Conservation (phyloP, 805 yeast species). For the Yamadazyma paraphyllophila region DNA sequence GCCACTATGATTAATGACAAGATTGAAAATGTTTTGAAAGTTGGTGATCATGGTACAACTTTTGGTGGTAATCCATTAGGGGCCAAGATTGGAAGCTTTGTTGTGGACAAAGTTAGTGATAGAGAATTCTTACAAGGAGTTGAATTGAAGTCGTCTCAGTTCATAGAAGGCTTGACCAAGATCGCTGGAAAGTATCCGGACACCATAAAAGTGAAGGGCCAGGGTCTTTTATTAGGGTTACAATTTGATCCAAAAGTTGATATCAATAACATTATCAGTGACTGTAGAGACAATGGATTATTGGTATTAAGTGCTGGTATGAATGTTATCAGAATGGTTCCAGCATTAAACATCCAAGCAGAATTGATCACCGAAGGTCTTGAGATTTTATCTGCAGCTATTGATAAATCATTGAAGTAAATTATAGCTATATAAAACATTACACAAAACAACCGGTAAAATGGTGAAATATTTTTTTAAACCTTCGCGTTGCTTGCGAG, state of each 20-base stretch:
- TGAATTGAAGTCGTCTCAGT: slow-evolving; percentile 53
- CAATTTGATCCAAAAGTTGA: slow-evolving; percentile 58
- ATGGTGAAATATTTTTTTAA: not conserved
- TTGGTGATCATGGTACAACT: slow-evolving; percentile 98
- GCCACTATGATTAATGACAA: slow-evolving; percentile 85
- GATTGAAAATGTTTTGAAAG: slow-evolving; percentile 67
- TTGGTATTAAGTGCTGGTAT: slow-evolving; percentile 89
- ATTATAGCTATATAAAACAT: not conserved
- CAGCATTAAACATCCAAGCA: slow-evolving; percentile 81
- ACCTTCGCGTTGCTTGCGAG: slow-evolving; percentile 6
- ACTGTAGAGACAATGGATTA: slow-evolving; percentile 77
- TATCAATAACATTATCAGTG: slow-evolving; percentile 60
- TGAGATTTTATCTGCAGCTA: slow-evolving; percentile 58
- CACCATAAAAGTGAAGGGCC: slow-evolving; percentile 75
- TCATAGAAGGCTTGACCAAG: slow-evolving; percentile 48
- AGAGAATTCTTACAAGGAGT: slow-evolving; percentile 61
- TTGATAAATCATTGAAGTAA: slow-evolving; percentile 21
- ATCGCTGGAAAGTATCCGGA: slow-evolving; percentile 58
- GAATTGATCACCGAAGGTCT: slow-evolving; percentile 71
- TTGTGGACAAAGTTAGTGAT: slow-evolving; percentile 64
- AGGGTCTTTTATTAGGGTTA: slow-evolving; percentile 83
- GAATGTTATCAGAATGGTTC: slow-evolving; percentile 86
- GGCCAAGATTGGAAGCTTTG: slow-evolving; percentile 74
- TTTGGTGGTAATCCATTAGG: slow-evolving; percentile 97
- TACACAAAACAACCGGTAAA: not conserved